Conservation (phyloP, 192 early-diverging fungal species). For the Gaertneriomyces semiglobifer region DNA sequence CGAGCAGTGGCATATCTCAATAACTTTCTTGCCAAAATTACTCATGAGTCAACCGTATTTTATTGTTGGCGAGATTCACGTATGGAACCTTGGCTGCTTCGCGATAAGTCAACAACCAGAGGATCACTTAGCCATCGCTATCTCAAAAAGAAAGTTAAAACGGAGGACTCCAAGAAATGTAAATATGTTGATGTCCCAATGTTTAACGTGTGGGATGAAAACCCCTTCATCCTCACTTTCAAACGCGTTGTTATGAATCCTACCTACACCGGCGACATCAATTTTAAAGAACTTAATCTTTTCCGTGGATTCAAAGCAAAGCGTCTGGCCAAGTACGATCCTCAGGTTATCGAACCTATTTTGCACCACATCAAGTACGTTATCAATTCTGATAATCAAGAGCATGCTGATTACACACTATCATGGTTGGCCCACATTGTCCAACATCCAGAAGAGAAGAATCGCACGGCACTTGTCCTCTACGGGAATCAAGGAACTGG, state of each 20-base stretch:
- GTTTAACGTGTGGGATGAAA: not conserved
- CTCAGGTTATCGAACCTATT: not conserved
- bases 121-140: not conserved
- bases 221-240: not conserved
- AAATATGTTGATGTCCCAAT: not conserved
- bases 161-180: not conserved
- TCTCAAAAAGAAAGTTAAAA: not conserved
- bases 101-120: not conserved
- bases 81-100: not conserved
- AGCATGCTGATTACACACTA: not conserved
- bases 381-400: not conserved
- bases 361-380: slow-evolving; percentile 1
- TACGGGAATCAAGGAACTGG: slow-evolving; percentile 14
- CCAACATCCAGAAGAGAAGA: slow-evolving; percentile 4
- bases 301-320: slow-evolving; percentile 15
- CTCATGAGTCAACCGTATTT: slow-evolving; percentile 3
- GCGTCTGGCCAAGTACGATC: not conserved
- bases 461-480: not conserved
- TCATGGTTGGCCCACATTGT: slow-evolving; percentile 10
- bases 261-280: not conserved
- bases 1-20: slow-evolving; percentile 12
- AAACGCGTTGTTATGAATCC: slow-evolving; percentile 2
- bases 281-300: slow-evolving; percentile 10
- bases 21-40: slow-evolving; percentile 16
- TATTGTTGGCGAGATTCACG: slow-evolving; percentile 6